Conservation (phyloP, 1,139 yeast genomes). For the Wickerhamiella infanticola region DNA sequence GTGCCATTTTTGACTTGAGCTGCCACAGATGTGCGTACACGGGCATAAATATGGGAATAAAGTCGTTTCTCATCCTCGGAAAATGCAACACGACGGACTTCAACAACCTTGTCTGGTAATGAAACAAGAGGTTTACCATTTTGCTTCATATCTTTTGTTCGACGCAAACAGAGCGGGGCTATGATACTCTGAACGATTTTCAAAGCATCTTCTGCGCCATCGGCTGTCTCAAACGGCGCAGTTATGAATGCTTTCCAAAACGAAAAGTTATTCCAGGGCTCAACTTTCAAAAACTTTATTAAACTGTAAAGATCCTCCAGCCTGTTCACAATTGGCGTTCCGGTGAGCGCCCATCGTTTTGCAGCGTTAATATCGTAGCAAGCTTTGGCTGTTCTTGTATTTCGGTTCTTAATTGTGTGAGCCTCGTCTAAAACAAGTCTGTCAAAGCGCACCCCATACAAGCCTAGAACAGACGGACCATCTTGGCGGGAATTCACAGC, state of each 20-base stretch:
- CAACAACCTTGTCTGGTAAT: slow-evolving; percentile 61
- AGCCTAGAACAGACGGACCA: slow-evolving; percentile 28
- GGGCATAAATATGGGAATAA: slow-evolving; percentile 54
- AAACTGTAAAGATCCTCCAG: slow-evolving; percentile 76
- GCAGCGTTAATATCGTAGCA: slow-evolving; percentile 47
- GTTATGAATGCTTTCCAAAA: slow-evolving; percentile 87
- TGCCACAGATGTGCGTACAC: slow-evolving; percentile 56
- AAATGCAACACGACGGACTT: slow-evolving; percentile 51
- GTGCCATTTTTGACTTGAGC: slow-evolving; percentile 46
- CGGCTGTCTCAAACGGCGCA: slow-evolving; percentile 60
- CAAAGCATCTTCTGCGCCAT: slow-evolving; percentile 53
- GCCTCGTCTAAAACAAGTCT: slow-evolving; percentile 85
- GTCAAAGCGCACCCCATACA: slow-evolving; percentile 61
- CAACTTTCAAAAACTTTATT: slow-evolving; percentile 56
- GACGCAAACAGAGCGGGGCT: slow-evolving; percentile 66
- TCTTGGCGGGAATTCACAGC: slow-evolving; percentile 12
- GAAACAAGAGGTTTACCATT: slow-evolving; percentile 65
- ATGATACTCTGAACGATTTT: slow-evolving; percentile 72
- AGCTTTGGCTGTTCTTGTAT: slow-evolving; percentile 70
- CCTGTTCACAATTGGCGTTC: slow-evolving; percentile 85
- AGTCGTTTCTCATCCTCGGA: slow-evolving; percentile 49
- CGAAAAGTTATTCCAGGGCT: slow-evolving; percentile 80
- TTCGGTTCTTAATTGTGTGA: slow-evolving; percentile 71
- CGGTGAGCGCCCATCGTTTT: slow-evolving; percentile 78
- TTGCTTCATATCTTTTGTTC: slow-evolving; percentile 72